Conservation (phyloP, 2,329 filamentous ascomycete species). For the Xylaria sp. region DNA sequence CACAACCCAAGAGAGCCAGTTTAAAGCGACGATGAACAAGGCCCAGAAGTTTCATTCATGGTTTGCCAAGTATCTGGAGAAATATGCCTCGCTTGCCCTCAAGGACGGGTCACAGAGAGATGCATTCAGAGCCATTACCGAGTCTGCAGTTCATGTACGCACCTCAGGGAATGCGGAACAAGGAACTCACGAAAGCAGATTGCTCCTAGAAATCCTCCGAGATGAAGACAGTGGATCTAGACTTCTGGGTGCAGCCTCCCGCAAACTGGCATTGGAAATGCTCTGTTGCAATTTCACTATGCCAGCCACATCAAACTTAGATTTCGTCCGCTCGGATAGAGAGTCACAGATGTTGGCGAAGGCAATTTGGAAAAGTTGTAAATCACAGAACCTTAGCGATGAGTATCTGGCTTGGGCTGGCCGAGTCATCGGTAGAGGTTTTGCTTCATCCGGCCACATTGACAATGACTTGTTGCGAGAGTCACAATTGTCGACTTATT, state of each 20-base stretch:
- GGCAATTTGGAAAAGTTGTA: constrained; percentile 81
- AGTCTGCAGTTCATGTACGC: constrained; percentile 74
- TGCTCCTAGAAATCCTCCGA: constrained; percentile 82
- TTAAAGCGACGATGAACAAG: constrained; percentile 79
- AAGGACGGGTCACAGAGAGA: constrained; percentile 59
- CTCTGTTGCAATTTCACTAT: constrained; percentile 80
- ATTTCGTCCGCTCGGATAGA: constrained; percentile 76
- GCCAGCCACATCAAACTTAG: constrained; percentile 66
- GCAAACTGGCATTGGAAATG: constrained; percentile 75
- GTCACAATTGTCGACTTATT: constrained; percentile 64
- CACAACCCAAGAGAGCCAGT: constrained; percentile 86
- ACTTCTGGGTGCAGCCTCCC: constrained; percentile 76
- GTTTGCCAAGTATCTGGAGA: constrained; percentile 76
- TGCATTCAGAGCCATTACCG: constrained; percentile 74
- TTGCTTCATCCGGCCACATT: constrained; percentile 78
- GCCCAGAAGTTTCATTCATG: constrained; percentile 81
- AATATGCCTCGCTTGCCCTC: constrained; percentile 68
- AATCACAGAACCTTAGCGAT: constrained; percentile 69
- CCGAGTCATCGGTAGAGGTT: constrained; percentile 83
- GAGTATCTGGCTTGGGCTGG: constrained; percentile 88
- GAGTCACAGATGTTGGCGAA: constrained; percentile 71
- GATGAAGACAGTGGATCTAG: constrained; percentile 72
- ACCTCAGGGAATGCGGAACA: constrained; percentile 75
- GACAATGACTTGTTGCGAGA: constrained; percentile 70
- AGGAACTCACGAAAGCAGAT: constrained; percentile 78